A percentile compares a stretch with the other conserved stretches of the same genome.
Evolutionary conservation across 805 yeast genomes (phyloP).

Genomic region (Pichia pseudocactophila): DNA sequence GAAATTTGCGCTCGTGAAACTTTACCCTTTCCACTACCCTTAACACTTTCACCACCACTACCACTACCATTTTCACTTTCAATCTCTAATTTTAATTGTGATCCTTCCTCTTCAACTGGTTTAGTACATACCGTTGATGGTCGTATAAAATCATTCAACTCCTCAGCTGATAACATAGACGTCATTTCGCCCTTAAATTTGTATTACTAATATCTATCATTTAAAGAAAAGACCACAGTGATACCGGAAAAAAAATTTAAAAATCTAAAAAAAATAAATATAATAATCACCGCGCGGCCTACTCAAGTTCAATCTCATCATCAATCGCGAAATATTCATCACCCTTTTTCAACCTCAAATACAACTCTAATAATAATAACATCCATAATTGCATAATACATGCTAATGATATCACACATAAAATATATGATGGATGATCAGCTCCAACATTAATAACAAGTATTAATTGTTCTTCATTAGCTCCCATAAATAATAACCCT

Average conservation of each 20-base stretch:
- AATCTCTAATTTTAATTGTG: constrained; percentile 35
- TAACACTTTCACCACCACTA: constrained; percentile 49
- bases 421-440: constrained; percentile 76
- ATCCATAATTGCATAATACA: constrained; percentile 64
- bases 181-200: constrained; percentile 44
- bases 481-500: constrained; percentile 84
- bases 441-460: constrained; percentile 68
- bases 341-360: constrained; percentile 29
- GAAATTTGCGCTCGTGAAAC: constrained; percentile 81
- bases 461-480: constrained; percentile 78
- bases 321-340: background rate
- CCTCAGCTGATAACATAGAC: constrained; percentile 80
- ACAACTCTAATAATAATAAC: constrained; percentile 48
- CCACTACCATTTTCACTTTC: constrained; percentile 40
- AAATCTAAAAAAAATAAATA: too few relatives aligned
- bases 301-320: background rate
- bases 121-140: constrained; percentile 95
- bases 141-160: constrained; percentile 85
- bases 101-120: constrained; percentile 47
- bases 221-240: too few relatives aligned
- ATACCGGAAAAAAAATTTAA: too few relatives aligned
- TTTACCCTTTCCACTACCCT: constrained; percentile 31
- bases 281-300: too few relatives aligned
- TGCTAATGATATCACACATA: constrained; percentile 65
- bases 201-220: background rate